These are phyloP conservation scores for Serendipita sp. DNA, from an alignment of 768 basidiomycete genomes.

Conservation along the genomic window DNA sequence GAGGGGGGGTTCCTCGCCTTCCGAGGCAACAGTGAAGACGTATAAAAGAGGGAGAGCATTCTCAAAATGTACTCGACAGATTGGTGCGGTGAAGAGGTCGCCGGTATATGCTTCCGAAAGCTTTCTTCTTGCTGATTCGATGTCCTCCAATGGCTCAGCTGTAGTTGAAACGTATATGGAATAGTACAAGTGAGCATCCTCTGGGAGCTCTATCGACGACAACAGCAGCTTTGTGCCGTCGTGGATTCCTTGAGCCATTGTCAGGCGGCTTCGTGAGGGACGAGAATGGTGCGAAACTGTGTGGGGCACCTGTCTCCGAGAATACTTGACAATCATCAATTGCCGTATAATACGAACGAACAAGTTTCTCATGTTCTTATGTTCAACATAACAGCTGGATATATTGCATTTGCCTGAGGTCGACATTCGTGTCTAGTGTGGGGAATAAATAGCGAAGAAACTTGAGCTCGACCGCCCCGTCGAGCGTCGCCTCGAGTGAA, in stretches of 20 bases:
- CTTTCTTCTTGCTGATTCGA: background rate
- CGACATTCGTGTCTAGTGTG: too few relatives aligned
- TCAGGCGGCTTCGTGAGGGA: too few relatives aligned
- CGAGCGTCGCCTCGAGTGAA: too few relatives aligned
- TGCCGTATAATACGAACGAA: too few relatives aligned
- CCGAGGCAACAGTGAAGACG: background rate
- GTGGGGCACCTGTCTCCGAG: too few relatives aligned
- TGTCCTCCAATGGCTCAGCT: background rate
- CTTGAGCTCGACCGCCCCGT: too few relatives aligned
- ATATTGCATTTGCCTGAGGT: too few relatives aligned
- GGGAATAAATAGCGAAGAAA: too few relatives aligned
- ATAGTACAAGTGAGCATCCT: background rate
- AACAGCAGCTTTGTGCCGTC: background rate
- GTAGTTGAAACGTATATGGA: background rate
- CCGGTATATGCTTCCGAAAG: background rate
- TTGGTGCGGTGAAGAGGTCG: background rate
- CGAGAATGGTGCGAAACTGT: too few relatives aligned
- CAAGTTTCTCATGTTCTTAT: too few relatives aligned
- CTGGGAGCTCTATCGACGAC: constrained; percentile 4
- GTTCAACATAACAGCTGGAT: too few relatives aligned
- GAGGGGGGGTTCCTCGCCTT: background rate
- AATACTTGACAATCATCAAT: too few relatives aligned
- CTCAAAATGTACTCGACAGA: background rate
- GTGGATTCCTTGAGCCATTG: constrained; percentile 2
- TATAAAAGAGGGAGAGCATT: background rate